phyloP scores from a whole-genome alignment of 2,329 filamentous ascomycete genomes.

The Penicillium griseofulvum region DNA sequence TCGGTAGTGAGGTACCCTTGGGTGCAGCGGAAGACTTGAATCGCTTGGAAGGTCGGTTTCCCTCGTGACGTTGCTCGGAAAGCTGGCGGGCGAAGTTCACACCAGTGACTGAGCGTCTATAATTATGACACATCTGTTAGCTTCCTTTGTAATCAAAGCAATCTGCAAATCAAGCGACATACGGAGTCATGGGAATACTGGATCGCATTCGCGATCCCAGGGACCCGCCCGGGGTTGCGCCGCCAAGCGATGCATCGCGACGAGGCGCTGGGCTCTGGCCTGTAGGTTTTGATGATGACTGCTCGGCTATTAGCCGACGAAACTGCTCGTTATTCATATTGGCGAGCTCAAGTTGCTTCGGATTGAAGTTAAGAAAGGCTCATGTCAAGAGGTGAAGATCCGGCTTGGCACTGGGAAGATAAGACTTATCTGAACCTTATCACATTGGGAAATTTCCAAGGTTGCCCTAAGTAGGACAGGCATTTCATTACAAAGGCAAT shows the following conservation, averaged over 20 bases:
- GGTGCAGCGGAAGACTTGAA: conserved; percentile 72
- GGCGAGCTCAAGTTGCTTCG: not conserved
- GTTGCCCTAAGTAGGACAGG: too few species aligned
- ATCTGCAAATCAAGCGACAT: conserved; percentile 36
- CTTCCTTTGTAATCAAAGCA: not conserved
- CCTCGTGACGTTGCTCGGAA: conserved; percentile 65
- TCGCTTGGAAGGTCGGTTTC: conserved; percentile 62
- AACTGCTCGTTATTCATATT: conserved; percentile 96
- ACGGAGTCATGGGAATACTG: conserved; percentile 94
- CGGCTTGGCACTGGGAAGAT: conserved; percentile 20
- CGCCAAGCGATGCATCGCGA: conserved; percentile 34
- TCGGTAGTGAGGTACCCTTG: conserved; percentile 74
- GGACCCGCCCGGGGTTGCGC: conserved; percentile 51
- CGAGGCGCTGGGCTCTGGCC: conserved; percentile 12
- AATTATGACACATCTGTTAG: conserved; percentile 1
- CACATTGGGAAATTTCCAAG: too few species aligned
- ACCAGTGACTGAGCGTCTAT: conserved; percentile 64
- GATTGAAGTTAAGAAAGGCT: conserved; percentile 12
- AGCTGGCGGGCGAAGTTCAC: conserved; percentile 81
- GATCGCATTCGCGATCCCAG: conserved; percentile 75
- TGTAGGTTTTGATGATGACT: conserved; percentile 28
- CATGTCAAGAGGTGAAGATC: conserved; percentile 12
- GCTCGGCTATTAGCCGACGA: conserved; percentile 69
- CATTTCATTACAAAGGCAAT: too few species aligned
- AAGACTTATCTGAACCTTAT: not conserved